Percentiles rank a stretch among this genome's conserved stretches.
Conservation (phyloP, 371 early-diverging fungal genomes). For the Scutellospora calospora region DNA sequence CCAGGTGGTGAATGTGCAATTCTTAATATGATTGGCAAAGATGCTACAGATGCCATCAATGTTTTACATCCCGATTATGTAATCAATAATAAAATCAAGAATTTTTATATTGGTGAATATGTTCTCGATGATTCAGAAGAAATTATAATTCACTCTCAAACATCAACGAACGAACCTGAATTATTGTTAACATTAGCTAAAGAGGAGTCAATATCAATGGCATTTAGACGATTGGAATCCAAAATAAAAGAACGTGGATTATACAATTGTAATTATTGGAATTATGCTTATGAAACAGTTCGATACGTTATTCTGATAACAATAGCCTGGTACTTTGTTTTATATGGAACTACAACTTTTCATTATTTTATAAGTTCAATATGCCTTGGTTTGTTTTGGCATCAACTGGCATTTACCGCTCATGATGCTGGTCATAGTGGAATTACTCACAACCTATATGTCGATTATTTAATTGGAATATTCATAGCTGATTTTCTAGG, state of each 20-base stretch:
- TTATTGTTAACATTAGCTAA: constrained; percentile 47
- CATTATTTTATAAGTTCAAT: constrained; percentile 57
- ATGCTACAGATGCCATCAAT: constrained; percentile 91
- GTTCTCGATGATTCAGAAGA: constrained; percentile 42
- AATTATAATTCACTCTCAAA: constrained; percentile 31
- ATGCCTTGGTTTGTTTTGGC: constrained; percentile 85
- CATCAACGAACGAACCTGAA: constrained; percentile 41
- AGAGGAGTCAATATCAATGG: constrained; percentile 46
- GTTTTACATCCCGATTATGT: constrained; percentile 91
- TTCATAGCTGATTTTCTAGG: constrained; percentile 83
- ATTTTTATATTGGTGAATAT: constrained; percentile 79
- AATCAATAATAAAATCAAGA: constrained; percentile 73
- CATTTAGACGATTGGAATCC: constrained; percentile 73
- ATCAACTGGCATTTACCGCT: constrained; percentile 90
- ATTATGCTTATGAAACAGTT: constrained; percentile 77
- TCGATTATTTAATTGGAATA: constrained; percentile 87
- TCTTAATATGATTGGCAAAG: constrained; percentile 84
- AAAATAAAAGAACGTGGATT: constrained; percentile 68
- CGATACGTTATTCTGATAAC: constrained; percentile 72
- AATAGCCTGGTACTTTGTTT: constrained; percentile 68
- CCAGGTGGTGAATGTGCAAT: constrained; percentile 94
- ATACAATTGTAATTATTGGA: constrained; percentile 79
- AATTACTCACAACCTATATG: constrained; percentile 78
- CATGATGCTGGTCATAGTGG: constrained; percentile 96
- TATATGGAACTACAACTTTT: constrained; percentile 67